These are phyloP conservation scores for Candida ovalis DNA, from an alignment of 805 yeast genomes.

Conservation along the genomic window DNA sequence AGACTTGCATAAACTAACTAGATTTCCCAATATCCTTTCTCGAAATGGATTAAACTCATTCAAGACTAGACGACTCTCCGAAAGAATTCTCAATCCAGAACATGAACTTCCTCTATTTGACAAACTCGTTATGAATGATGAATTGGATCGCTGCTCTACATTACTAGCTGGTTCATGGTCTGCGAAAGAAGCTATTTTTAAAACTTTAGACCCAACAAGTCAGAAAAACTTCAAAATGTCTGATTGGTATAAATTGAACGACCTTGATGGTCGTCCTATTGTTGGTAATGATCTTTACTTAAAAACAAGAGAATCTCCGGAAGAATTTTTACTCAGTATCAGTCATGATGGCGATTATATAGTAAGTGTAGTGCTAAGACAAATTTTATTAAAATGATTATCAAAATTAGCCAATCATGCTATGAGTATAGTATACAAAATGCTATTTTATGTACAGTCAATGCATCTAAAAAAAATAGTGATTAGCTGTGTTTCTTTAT, in stretches of 20 bases:
- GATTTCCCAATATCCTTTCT: constrained; percentile 43
- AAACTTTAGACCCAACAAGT: constrained; percentile 45
- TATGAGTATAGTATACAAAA: neutral
- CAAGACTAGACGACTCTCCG: constrained; percentile 37
- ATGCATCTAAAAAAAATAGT: neutral
- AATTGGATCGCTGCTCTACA: constrained; percentile 27
- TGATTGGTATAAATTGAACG: constrained; percentile 52
- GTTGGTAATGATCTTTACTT: constrained; percentile 33
- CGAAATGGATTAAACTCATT: constrained; percentile 32
- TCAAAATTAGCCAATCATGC: neutral
- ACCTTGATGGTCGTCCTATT: constrained; percentile 38
- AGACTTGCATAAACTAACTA: constrained; percentile 46
- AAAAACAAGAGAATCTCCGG: constrained; percentile 25
- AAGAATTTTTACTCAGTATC: constrained; percentile 49
- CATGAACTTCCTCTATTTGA: constrained; percentile 37
- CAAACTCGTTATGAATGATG: constrained; percentile 7
- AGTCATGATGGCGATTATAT: constrained; percentile 66
- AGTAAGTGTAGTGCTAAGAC: constrained; percentile 46
- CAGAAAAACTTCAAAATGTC: constrained; percentile 54
- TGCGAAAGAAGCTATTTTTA: constrained; percentile 69
- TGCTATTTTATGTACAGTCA: neutral
- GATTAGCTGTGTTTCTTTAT: neutral
- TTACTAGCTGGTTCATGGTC: constrained; percentile 65
- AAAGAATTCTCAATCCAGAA: constrained; percentile 47
- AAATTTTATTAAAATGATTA: constrained; percentile 3